These are phyloP conservation scores for Yamadazyma sp. DNA, from an alignment of 805 yeast genomes.

Conservation along the genomic window DNA sequence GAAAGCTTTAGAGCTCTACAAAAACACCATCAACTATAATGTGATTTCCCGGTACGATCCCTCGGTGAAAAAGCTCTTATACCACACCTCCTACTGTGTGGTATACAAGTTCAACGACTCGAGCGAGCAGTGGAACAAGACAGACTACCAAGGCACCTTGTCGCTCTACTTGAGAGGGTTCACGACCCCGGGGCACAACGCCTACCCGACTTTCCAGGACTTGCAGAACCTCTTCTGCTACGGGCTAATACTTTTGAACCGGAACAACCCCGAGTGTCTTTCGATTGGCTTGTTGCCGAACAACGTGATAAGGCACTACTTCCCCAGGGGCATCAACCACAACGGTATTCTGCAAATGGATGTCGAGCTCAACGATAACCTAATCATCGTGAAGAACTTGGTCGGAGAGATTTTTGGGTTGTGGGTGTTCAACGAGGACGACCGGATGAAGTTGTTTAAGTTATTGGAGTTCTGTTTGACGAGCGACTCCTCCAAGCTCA, in stretches of 20 bases:
- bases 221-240: conserved; percentile 53
- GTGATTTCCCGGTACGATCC: conserved; percentile 80
- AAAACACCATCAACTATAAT: conserved; percentile 69
- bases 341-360: conserved; percentile 49
- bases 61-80: conserved; percentile 61
- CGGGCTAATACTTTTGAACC: conserved; percentile 69
- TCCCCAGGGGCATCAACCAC: conserved; percentile 33
- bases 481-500: conserved; percentile 23
- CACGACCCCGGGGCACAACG: conserved; percentile 22
- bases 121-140: conserved; percentile 65
- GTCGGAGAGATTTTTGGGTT: conserved; percentile 73
- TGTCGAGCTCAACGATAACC: conserved; percentile 65
- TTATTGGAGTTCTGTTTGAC: conserved; percentile 40
- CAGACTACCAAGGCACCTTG: conserved; percentile 68
- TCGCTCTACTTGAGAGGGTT: conserved; percentile 60
- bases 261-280: conserved; percentile 68
- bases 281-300: conserved; percentile 67
- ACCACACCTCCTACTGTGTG: conserved; percentile 70
- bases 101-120: conserved; percentile 61
- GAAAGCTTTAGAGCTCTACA: conserved; percentile 58
- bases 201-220: conserved; percentile 24
- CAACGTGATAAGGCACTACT: conserved; percentile 45
- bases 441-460: conserved; percentile 59
- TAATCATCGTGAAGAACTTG: conserved; percentile 66
- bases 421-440: conserved; percentile 73